A percentile compares a stretch with the other conserved stretches of the same genome.
Evolutionary conservation across 78 protist genomes (phyloP).

Genomic region (Dictyostelium firmibasis): DNA sequence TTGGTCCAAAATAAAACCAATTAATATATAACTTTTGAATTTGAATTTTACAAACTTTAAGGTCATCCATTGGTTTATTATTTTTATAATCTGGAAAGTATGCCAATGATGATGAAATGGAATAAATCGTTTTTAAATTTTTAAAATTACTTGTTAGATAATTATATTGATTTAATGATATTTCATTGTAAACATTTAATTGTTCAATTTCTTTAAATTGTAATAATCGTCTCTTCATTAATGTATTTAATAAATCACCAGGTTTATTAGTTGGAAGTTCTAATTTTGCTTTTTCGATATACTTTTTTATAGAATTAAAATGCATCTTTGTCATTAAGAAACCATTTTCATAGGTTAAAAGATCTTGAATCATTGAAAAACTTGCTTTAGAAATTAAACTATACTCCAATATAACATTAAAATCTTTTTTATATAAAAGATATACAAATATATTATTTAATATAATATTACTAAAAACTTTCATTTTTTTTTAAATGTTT

Average conservation of each 20-base stretch:
- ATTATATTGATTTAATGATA: too few species aligned
- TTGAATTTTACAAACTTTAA: background rate
- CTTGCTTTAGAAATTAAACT: background rate
- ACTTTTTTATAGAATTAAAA: background rate
- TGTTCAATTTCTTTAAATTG: background rate
- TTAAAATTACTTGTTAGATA: too few species aligned
- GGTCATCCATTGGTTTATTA: background rate
- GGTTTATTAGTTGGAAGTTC: background rate
- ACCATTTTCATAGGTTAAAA: background rate
- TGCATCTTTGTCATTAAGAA: background rate
- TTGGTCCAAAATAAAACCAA: background rate
- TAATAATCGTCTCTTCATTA: background rate
- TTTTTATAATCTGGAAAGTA: background rate
- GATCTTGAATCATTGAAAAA: background rate
- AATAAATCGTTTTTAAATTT: too few species aligned
- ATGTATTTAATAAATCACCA: background rate
- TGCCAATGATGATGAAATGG: background rate
- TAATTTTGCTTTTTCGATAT: background rate
- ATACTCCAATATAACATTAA: background rate
- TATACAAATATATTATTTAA: background rate
- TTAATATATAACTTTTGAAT: background rate
- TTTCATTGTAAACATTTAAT: background rate
- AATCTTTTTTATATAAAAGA: background rate
- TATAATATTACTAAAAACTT: background rate
- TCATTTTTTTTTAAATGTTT: background rate